These are phyloP conservation scores for Pythium aristosporum DNA, from an alignment of 352 stramenopile species.

Conservation along the genomic window DNA sequence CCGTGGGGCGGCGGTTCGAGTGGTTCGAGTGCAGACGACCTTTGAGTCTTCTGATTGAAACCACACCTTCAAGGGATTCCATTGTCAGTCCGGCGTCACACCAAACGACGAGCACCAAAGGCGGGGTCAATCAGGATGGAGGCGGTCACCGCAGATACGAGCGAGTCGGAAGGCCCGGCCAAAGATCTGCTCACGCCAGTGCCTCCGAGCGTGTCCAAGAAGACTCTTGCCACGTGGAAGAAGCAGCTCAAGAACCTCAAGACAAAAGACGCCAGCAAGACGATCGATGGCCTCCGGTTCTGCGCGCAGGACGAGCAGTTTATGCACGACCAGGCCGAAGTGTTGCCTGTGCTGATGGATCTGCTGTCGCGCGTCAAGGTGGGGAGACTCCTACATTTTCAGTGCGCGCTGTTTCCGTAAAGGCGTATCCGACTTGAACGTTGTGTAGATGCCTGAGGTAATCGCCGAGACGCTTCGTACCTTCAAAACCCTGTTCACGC, in stretches of 20 bases:
- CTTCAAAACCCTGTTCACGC: slow-evolving; percentile 23
- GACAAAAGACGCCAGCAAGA: slow-evolving; percentile 64
- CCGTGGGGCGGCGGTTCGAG: too few relatives aligned
- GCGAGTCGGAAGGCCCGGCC: neutral
- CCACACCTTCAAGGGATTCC: neutral
- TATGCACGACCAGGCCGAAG: slow-evolving; percentile 50
- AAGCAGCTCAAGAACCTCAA: slow-evolving; percentile 65
- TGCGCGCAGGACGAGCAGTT: slow-evolving; percentile 54
- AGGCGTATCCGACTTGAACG: too few relatives aligned
- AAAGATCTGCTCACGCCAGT: neutral
- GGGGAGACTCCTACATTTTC: neutral
- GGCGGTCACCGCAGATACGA: neutral
- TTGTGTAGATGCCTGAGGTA: slow-evolving; percentile 23
- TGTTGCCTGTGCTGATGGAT: slow-evolving; percentile 46
- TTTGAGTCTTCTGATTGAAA: neutral
- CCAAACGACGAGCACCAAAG: neutral
- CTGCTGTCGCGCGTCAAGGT: slow-evolving; percentile 61
- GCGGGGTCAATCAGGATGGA: neutral
- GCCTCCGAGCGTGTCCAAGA: slow-evolving; percentile 21
- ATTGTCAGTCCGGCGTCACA: neutral
- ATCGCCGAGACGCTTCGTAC: slow-evolving; percentile 21
- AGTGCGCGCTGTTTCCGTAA: too few relatives aligned
- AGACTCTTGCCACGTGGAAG: slow-evolving; percentile 36
- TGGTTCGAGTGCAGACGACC: too few relatives aligned
- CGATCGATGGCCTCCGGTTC: slow-evolving; percentile 52